These are phyloP conservation scores for Debaryomyces coudertii DNA, from an alignment of 1,139 yeast species.

Conservation along the genomic window DNA sequence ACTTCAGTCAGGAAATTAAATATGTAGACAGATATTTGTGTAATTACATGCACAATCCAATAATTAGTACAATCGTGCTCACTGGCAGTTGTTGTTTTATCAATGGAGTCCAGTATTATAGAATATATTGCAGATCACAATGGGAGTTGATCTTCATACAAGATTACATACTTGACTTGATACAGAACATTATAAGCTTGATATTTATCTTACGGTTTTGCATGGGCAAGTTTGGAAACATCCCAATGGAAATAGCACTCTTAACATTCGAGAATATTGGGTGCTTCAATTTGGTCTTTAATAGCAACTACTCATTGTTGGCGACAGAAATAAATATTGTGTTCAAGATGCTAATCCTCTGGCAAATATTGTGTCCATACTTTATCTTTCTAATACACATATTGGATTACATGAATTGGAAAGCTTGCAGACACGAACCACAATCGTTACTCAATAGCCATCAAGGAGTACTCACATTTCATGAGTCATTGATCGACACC, in stretches of 20 bases:
- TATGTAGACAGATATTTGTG: constrained; percentile 12
- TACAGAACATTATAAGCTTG: constrained; percentile 23
- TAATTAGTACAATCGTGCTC: constrained; percentile 9
- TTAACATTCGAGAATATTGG: constrained; percentile 21
- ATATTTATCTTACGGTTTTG: constrained; percentile 25
- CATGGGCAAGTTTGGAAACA: constrained; percentile 3
- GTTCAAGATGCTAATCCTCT: constrained; percentile 13
- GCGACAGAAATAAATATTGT: constrained; percentile 10
- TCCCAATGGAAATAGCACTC: constrained; percentile 19
- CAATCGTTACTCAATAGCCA: background rate
- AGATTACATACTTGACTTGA: constrained; percentile 21
- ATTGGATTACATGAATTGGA: constrained; percentile 13
- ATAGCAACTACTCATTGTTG: constrained; percentile 13
- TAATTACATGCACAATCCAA: constrained; percentile 13
- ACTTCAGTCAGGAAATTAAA: constrained; percentile 1
- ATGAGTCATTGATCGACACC: constrained; percentile 20
- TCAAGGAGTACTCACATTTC: background rate
- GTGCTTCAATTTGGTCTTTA: constrained; percentile 16
- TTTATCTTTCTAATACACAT: constrained; percentile 20
- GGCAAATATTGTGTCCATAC: constrained; percentile 19
- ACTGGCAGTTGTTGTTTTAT: constrained; percentile 7
- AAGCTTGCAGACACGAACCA: background rate
- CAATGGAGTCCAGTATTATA: constrained; percentile 7
- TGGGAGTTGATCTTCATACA: constrained; percentile 13
- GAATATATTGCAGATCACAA: constrained; percentile 1